Percentiles rank a stretch among this genome's conserved stretches.
Conservation (phyloP, 2,329 filamentous ascomycete genomes). For the Aspergillus jensenii region DNA sequence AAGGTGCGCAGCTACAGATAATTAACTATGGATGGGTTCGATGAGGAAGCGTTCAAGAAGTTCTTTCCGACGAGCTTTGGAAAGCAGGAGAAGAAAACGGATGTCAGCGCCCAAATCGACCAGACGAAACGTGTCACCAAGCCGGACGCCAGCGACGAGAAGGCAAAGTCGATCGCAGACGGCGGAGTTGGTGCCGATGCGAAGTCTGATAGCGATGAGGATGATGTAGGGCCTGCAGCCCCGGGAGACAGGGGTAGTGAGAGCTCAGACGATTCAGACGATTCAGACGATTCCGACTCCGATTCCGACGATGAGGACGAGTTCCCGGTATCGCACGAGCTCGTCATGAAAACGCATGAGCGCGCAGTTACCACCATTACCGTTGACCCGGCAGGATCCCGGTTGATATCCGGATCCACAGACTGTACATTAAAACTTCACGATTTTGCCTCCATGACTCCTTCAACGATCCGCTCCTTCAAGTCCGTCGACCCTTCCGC, state of each 20-base stretch:
- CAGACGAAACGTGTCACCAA: slow-evolving; percentile 63
- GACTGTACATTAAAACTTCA: slow-evolving; percentile 92
- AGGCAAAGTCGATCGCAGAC: slow-evolving; percentile 22
- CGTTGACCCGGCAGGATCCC: slow-evolving; percentile 78
- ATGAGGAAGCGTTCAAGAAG: slow-evolving; percentile 48
- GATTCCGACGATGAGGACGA: slow-evolving; percentile 79
- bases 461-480: slow-evolving; percentile 90
- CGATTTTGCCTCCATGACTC: slow-evolving; percentile 94
- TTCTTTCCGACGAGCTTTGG: slow-evolving; percentile 85
- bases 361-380: slow-evolving; percentile 80
- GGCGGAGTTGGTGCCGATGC: slow-evolving; percentile 22
- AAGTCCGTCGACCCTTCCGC: slow-evolving; percentile 85
- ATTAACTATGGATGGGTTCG: slow-evolving; percentile 41
- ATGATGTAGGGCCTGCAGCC: slow-evolving; percentile 6
- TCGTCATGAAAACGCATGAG: slow-evolving; percentile 89
- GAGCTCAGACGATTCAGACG: slow-evolving; percentile 37
- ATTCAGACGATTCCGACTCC: slow-evolving; percentile 29
- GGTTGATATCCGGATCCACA: slow-evolving; percentile 84
- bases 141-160: slow-evolving; percentile 22
- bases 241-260: slow-evolving; percentile 19
- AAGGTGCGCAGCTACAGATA: neutral
- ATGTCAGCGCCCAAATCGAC: slow-evolving; percentile 79
- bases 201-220: slow-evolving; percentile 24
- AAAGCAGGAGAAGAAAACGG: slow-evolving; percentile 71
- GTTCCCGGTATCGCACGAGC: slow-evolving; percentile 88